These are phyloP conservation scores for Cerrena zonata DNA, from an alignment of 1,284 basidiomycete species.

Conservation along the genomic window DNA sequence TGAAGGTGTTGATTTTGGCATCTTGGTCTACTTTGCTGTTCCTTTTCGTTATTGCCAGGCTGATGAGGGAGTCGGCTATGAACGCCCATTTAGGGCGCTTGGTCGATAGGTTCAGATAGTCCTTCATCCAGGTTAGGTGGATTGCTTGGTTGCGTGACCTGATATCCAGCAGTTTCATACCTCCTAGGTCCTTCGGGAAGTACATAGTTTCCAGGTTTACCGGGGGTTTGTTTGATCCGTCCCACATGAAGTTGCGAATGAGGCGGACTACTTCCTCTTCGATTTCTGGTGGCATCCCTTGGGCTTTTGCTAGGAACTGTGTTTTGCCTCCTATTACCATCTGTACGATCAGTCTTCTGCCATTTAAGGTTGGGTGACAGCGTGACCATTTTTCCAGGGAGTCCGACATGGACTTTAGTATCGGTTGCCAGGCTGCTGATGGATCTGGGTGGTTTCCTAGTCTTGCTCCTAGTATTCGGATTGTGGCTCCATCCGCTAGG, in stretches of 20 bases:
- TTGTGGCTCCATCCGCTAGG: constrained; percentile 18
- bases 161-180: constrained; percentile 19
- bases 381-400: constrained; percentile 16
- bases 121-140: constrained; percentile 19
- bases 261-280: constrained; percentile 17
- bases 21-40: not conserved
- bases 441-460: constrained; percentile 20
- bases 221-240: not conserved
- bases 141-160: constrained; percentile 24
- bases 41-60: not conserved
- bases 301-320: too few species aligned
- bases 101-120: constrained; percentile 12
- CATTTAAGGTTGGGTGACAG: constrained; percentile 15
- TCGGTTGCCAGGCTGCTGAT: constrained; percentile 15
- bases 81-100: constrained; percentile 20
- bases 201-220: constrained; percentile 10
- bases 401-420: constrained; percentile 13
- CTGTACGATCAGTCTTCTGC: constrained; percentile 17
- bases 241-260: constrained; percentile 20
- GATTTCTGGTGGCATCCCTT: too few species aligned
- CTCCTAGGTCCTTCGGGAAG: constrained; percentile 11
- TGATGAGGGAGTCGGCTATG: constrained; percentile 16
- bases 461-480: constrained; percentile 25
- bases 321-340: constrained; percentile 18
- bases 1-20: constrained; percentile 9